Base-by-base conservation (phyloP, 352 stramenopile genomes). In the Pythium grandisporangium region DNA sequence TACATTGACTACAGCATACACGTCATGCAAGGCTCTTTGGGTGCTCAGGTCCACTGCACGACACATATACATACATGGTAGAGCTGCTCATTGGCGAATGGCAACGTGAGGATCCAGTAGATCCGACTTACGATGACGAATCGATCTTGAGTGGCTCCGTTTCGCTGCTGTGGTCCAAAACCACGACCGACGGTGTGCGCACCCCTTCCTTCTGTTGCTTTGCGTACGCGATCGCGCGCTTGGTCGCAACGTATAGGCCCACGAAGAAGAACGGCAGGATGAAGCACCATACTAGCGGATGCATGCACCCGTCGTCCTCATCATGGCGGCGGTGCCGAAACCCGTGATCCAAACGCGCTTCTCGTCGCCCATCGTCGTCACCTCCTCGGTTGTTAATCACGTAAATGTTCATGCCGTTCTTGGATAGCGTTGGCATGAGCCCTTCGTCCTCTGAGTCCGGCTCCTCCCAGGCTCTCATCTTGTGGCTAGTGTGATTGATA, bases 181-280 rank as follows among this genome's bases (percentile, higher is more conserved):
- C n/a, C n/a, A n/a, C n/a, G n/a, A n/a, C n/a, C n/a, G n/a, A n/a
- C 27, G 14, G 8, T 32, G 27, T 32, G 10, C 10, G 27, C 27
- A 32, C 27, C 8, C 10, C 10, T 32, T 14, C 27, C 14, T 14
- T 8, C 10, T 14, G 27, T 14, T 32, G 27, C 14, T 32, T 32
- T 8, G 14, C 27, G 27, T 32, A 32, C 27, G 27, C 27, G 27
- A 32, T 14, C 8, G 33, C 33, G 12, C 7, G 12, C 33, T 38
- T 38, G 12, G 19, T 10, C 10, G 33, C 19, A 16, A 38, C 7
- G 7, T 10, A 10, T 6, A 38, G 12, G 19, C 33, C 33, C 7
- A 38, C 33, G 33, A 38, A 11, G 33, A 38, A 38, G 33, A 38
- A 38, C n/a, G 33, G 33, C 33, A 38, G 16, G 11, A 38, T 16